These are phyloP conservation scores for Closterium sp. DNA, from an alignment of 139 green algal genomes.

Conservation along the genomic window DNA sequence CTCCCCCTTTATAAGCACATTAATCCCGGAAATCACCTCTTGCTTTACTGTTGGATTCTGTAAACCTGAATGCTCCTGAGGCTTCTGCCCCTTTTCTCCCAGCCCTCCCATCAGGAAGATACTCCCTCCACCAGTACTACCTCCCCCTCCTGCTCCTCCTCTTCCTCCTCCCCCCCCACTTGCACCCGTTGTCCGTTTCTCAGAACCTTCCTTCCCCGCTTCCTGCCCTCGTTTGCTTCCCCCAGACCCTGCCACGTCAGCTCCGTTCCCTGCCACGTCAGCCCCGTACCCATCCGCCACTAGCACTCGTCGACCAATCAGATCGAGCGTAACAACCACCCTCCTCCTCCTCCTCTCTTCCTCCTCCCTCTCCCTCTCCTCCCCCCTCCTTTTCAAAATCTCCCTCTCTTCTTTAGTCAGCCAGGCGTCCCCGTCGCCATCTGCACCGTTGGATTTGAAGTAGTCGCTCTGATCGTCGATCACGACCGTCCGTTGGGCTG, in stretches of 20 bases:
- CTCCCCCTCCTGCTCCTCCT: not conserved
- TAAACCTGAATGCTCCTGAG: no score
- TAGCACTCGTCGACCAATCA: conserved; percentile 74
- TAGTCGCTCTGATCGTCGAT: conserved; percentile 93
- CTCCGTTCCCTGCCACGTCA: not conserved
- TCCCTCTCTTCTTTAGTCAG: conserved; percentile 69
- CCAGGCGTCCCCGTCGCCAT: conserved; percentile 89
- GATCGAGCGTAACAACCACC: conserved; percentile 77
- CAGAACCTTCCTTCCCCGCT: no score
- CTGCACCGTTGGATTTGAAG: conserved; percentile 59
- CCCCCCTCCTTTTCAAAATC: conserved; percentile 60
- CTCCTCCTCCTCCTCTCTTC: conserved; percentile 58
- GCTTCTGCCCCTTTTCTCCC: not conserved
- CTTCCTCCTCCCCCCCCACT: not conserved
- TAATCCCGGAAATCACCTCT: not conserved
- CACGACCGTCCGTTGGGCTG: conserved; percentile 77
- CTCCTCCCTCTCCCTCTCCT: conserved; percentile 62
- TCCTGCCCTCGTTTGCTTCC: not conserved
- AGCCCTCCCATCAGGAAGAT: not conserved
- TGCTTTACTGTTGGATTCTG: not conserved
- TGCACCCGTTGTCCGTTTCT: not conserved
- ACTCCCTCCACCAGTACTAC: not conserved
- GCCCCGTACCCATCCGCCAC: not conserved
- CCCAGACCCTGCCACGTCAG: not conserved
- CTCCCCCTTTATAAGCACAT: not conserved